A percentile compares a stretch with the other conserved stretches of the same genome.
Evolutionary conservation across 2,329 filamentous ascomycete genomes (phyloP).

Genomic region (Cladosporium colombiae): DNA sequence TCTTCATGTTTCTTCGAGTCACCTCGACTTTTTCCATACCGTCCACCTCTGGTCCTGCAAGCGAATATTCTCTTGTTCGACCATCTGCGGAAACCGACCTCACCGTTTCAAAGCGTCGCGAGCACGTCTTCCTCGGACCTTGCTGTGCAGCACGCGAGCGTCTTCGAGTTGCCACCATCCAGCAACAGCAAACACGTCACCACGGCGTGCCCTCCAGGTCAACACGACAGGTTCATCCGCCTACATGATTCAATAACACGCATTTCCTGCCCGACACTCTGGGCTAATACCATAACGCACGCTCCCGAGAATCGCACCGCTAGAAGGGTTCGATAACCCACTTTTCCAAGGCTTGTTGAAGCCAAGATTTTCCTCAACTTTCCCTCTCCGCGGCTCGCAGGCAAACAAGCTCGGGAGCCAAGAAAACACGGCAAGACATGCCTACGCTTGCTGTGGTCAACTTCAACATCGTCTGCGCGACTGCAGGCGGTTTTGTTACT

Average conservation of each 20-base stretch:
- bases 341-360: not conserved
- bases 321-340: slow-evolving; percentile 16
- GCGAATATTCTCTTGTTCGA: not conserved
- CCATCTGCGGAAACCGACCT: not conserved
- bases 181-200: slow-evolving; percentile 1
- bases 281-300: not conserved
- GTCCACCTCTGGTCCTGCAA: not conserved
- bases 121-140: not conserved
- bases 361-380: slow-evolving; percentile 4
- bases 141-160: not conserved
- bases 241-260: slow-evolving; percentile 34
- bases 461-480: slow-evolving; percentile 82
- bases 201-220: not conserved
- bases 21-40: not conserved
- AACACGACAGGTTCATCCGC: not conserved
- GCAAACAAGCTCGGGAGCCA: not conserved
- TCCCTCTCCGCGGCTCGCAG: too few species aligned
- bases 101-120: not conserved
- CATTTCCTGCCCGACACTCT: slow-evolving; percentile 7
- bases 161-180: not conserved
- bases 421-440: slow-evolving; percentile 43
- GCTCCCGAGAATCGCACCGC: not conserved
- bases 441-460: slow-evolving; percentile 66
- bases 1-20: not conserved
- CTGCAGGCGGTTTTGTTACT: slow-evolving; percentile 83